Percentiles rank a stretch among this genome's conserved stretches.
Conservation (phyloP, 2,329 filamentous ascomycete genomes). For the Emmonsiellopsis sp. region DNA sequence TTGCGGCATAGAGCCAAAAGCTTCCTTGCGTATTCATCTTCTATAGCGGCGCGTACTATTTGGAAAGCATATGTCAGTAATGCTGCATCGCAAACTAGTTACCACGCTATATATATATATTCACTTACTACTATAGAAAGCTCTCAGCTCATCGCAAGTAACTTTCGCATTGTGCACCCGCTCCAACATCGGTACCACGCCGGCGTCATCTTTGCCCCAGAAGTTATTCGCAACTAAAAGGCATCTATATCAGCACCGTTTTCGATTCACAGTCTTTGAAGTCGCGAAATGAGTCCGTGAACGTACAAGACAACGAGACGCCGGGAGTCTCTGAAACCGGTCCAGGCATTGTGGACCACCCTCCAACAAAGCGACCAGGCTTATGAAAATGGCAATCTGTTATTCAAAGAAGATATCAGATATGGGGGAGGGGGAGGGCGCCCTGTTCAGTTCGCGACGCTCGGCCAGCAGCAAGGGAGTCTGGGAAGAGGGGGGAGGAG, state of each 20-base stretch:
- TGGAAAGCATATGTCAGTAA: not conserved
- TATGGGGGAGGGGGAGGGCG: too few species aligned
- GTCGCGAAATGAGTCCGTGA: not conserved
- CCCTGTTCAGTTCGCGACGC: too few species aligned
- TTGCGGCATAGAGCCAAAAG: constrained; percentile 79
- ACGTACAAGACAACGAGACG: constrained; percentile 58
- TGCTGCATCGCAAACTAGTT: not conserved
- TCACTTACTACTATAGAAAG: constrained; percentile 70
- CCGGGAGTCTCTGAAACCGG: constrained; percentile 53
- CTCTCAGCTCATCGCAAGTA: constrained; percentile 85
- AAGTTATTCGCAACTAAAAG: constrained; percentile 94
- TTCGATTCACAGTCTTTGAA: not conserved
- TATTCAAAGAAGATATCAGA: not conserved
- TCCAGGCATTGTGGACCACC: constrained; percentile 45
- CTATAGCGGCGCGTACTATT: constrained; percentile 76
- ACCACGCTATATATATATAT: constrained; percentile 1
- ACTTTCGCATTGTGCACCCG: constrained; percentile 92
- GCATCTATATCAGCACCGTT: constrained; percentile 1
- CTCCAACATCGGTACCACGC: constrained; percentile 80
- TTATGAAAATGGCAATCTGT: not conserved
- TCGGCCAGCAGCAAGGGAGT: too few species aligned
- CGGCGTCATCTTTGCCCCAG: constrained; percentile 98
- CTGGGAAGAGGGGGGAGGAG: too few species aligned
- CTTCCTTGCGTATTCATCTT: constrained; percentile 93
- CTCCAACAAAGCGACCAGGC: not conserved